A percentile compares a stretch with the other conserved stretches of the same genome.
Evolutionary conservation across 2,329 filamentous ascomycete genomes (phyloP).

Genomic region (Tolypocladium sp.): DNA sequence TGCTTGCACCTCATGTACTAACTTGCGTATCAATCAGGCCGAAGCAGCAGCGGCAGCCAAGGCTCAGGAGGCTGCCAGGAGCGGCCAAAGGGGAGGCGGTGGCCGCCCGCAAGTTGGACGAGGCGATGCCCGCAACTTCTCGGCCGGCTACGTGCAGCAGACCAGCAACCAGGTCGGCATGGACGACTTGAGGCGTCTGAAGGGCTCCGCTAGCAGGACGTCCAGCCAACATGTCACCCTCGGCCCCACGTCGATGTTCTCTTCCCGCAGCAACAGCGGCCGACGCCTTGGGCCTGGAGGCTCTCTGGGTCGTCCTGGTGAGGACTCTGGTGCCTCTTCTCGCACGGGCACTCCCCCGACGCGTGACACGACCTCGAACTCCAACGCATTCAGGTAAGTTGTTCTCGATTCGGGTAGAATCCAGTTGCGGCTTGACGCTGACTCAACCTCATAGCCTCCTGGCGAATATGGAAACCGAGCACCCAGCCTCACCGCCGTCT

Average conservation of each 20-base stretch:
- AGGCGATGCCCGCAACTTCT: constrained; percentile 81
- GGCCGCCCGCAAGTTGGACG: constrained; percentile 68
- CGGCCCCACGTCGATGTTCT: constrained; percentile 80
- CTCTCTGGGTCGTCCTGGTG: constrained; percentile 61
- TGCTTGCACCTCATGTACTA: constrained; percentile 9
- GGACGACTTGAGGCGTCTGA: constrained; percentile 84
- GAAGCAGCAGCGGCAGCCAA: constrained; percentile 73
- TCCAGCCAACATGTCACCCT: constrained; percentile 57
- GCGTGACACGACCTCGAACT: constrained; percentile 50
- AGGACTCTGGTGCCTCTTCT: constrained; percentile 82
- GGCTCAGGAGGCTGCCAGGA: constrained; percentile 61
- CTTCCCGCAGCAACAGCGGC: constrained; percentile 84
- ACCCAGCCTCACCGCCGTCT: constrained; percentile 61
- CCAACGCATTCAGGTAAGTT: constrained; percentile 89
- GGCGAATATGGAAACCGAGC: constrained; percentile 52
- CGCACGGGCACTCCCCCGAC: constrained; percentile 81
- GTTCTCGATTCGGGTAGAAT: background rate
- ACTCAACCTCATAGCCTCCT: constrained; percentile 34
- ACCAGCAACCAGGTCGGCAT: constrained; percentile 81
- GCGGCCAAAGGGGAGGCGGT: constrained; percentile 56
- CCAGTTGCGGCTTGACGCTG: constrained; percentile 3
- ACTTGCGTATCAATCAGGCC: constrained; percentile 30
- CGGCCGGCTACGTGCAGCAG: constrained; percentile 59
- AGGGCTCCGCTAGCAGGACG: constrained; percentile 48
- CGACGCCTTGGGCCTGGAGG: constrained; percentile 70